Percentiles rank a stretch among this genome's conserved stretches.
These are phyloP conservation scores for Apophysomyces sp. DNA, from an alignment of 371 early-diverging fungal species.

Conservation along the genomic window DNA sequence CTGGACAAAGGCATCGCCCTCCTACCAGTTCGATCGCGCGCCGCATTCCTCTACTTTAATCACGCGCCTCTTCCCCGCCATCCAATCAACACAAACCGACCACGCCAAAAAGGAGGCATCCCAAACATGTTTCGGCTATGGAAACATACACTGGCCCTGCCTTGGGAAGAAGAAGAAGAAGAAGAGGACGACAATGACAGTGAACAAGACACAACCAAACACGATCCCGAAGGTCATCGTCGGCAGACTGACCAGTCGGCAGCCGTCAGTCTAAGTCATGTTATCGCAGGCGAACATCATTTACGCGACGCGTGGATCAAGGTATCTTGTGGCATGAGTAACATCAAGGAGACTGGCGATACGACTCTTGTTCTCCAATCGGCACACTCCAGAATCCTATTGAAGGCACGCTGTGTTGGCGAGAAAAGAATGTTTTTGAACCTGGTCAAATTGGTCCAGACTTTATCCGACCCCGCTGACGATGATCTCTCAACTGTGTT, in stretches of 20 bases:
- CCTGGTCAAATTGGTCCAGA: constrained; percentile 4
- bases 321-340: constrained; percentile 14
- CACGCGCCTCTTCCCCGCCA: constrained; percentile 16
- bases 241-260: not conserved
- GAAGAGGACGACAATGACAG: not conserved
- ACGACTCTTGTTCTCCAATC: constrained; percentile 8
- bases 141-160: constrained; percentile 12
- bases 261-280: not conserved
- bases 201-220: not conserved
- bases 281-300: not conserved
- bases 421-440: constrained; percentile 29
- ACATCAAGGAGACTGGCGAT: constrained; percentile 1
- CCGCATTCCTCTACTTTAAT: constrained; percentile 32
- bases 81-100: not conserved
- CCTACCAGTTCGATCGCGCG: constrained; percentile 22
- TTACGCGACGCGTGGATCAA: constrained; percentile 19
- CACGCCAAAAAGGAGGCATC: not conserved
- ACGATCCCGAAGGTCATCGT: not conserved
- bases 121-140: constrained; percentile 22
- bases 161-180: not conserved
- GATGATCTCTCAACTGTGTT: no score
- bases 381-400: not conserved
- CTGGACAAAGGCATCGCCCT: constrained; percentile 27
- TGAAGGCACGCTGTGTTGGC: constrained; percentile 10
- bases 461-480: no score